These are phyloP conservation scores for Petunia secreta DNA, from an alignment of 257 asterid species.

Conservation along the genomic window DNA sequence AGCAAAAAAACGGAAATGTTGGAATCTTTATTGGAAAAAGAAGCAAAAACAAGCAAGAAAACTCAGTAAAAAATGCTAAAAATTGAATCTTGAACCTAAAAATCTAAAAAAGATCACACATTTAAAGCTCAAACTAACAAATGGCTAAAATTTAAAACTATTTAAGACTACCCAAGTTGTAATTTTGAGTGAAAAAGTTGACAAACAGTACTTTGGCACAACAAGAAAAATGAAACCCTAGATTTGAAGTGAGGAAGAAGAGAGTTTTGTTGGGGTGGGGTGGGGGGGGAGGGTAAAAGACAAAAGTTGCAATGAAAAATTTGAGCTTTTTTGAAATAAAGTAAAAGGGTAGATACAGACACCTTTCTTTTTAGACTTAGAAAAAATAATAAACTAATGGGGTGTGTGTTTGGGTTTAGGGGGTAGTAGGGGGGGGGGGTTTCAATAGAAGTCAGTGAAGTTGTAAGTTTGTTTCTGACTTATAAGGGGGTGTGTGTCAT, in stretches of 20 bases:
- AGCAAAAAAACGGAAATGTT: not conserved
- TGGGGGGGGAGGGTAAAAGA: not conserved
- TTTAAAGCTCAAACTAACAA: not conserved
- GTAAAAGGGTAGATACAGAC: constrained; percentile 11
- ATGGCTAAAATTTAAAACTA: not conserved
- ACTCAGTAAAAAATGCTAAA: constrained; percentile 3
- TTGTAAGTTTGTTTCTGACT: constrained; percentile 9
- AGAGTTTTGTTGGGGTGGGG: constrained; percentile 1
- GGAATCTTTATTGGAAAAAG: not conserved
- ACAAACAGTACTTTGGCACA: not conserved
- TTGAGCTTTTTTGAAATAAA: constrained; percentile 26
- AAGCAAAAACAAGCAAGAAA: not conserved
- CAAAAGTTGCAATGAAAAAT: constrained; percentile 22
- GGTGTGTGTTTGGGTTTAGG: not conserved
- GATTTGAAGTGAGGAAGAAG: constrained; percentile 22
- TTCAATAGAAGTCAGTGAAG: not conserved
- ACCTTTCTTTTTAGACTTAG: not conserved
- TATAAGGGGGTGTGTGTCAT: not conserved
- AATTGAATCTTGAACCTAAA: constrained; percentile 17
- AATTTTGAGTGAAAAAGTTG: not conserved
- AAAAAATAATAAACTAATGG: constrained; percentile 1
- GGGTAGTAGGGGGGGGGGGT: not conserved
- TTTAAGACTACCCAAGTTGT: not conserved
- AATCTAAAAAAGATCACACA: not conserved
- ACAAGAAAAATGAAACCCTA: constrained; percentile 22